Evolutionary conservation across 1,284 basidiomycete species (phyloP).

Genomic region (Inonotus hispidus): DNA sequence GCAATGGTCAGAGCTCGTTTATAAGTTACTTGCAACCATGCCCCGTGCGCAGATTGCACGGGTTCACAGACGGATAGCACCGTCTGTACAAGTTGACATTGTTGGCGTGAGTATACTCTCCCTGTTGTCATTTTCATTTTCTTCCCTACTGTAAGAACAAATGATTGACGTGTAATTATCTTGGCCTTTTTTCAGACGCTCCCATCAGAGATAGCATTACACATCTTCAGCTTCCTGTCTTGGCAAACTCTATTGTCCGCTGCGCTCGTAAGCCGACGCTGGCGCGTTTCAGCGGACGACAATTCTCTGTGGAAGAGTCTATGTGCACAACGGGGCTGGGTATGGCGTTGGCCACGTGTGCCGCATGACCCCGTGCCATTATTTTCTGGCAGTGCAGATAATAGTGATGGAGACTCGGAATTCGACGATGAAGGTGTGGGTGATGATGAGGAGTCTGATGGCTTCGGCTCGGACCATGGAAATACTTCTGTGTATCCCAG

Average conservation of each 20-base stretch:
- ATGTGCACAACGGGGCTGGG: slow-evolving; percentile 55
- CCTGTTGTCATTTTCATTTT: no score
- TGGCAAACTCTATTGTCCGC: slow-evolving; percentile 61
- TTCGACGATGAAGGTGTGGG: slow-evolving; percentile 78
- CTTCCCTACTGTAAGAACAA: background rate
- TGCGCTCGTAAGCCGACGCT: slow-evolving; percentile 60
- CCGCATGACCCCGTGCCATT: slow-evolving; percentile 5
- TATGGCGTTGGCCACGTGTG: slow-evolving; percentile 44
- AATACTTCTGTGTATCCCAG: slow-evolving; percentile 13
- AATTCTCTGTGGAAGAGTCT: slow-evolving; percentile 61
- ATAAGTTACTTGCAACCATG: slow-evolving; percentile 55
- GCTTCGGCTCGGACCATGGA: slow-evolving; percentile 32
- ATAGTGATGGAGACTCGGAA: slow-evolving; percentile 30
- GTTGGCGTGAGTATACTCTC: slow-evolving; percentile 55
- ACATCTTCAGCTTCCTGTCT: slow-evolving; percentile 62
- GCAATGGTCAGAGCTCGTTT: slow-evolving; percentile 58
- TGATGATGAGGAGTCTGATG: slow-evolving; percentile 51
- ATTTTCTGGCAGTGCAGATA: background rate
- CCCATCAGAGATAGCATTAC: slow-evolving; percentile 68
- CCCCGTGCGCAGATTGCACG: slow-evolving; percentile 60
- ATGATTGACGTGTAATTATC: background rate
- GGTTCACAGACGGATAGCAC: slow-evolving; percentile 60
- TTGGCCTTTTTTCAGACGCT: slow-evolving; percentile 46
- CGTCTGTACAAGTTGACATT: slow-evolving; percentile 73
- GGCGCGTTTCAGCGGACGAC: slow-evolving; percentile 68